These are phyloP conservation scores for Puccinia horiana DNA, from an alignment of 1,284 basidiomycete species.

Conservation along the genomic window DNA sequence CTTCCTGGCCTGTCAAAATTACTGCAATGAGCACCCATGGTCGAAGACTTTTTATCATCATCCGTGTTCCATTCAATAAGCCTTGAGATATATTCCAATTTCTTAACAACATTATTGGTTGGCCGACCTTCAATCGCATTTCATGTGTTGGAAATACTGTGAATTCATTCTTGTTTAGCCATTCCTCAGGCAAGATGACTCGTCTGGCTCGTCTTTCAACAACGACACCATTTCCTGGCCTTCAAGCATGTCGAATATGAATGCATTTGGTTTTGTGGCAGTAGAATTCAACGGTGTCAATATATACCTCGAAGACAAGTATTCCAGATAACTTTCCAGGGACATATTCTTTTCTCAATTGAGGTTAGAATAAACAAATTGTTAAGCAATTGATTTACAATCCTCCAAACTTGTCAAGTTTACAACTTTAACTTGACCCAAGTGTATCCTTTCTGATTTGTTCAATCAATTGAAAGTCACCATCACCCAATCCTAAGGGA, in stretches of 20 bases:
- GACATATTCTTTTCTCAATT: no score
- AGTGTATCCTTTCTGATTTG: no score
- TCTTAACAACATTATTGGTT: neutral
- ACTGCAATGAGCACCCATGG: no score
- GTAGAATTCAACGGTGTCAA: neutral
- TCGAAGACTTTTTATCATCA: neutral
- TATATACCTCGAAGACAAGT: neutral
- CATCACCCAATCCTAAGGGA: no score
- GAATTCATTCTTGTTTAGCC: neutral
- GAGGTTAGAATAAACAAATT: no score
- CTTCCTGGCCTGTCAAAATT: neutral
- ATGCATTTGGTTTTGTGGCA: neutral
- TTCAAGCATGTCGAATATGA: neutral
- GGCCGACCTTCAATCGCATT: neutral
- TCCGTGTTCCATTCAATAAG: constrained; percentile 10
- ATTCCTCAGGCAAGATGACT: neutral
- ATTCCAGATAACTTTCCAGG: no score
- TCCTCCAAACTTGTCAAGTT: no score
- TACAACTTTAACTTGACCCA: no score
- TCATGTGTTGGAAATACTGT: neutral
- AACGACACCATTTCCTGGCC: neutral
- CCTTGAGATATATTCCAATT: neutral
- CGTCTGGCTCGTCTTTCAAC: neutral
- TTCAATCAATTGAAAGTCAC: no score
- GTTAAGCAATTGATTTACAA: no score